These are phyloP conservation scores for Paecilomyces variotii DNA, from an alignment of 2,329 filamentous ascomycete genomes.

Conservation along the genomic window DNA sequence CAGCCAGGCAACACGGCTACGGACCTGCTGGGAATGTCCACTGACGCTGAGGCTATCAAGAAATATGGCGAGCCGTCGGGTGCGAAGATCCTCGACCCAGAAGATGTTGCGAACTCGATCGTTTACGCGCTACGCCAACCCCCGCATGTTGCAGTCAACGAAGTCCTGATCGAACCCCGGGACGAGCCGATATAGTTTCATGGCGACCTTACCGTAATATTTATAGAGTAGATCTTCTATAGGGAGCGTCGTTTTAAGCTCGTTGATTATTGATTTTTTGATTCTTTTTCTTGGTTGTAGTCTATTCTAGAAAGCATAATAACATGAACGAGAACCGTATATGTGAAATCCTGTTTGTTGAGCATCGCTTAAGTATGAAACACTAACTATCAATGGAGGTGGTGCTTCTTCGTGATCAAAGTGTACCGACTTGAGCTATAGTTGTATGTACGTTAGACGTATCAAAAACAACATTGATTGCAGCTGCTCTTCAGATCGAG, in stretches of 20 bases:
- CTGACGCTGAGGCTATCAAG: conserved; percentile 67
- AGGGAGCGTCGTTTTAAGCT: neutral
- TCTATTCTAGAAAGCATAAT: neutral
- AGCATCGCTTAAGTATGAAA: no score
- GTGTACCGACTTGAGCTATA: neutral
- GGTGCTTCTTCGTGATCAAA: no score
- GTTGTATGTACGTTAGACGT: neutral
- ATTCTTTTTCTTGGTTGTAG: neutral
- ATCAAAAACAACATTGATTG: neutral
- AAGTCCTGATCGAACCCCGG: conserved; percentile 68
- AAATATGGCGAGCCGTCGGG: conserved; percentile 70
- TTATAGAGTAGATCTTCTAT: neutral
- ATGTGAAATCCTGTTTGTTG: no score
- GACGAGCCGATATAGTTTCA: conserved; percentile 59
- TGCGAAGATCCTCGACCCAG: conserved; percentile 64
- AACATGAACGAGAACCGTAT: neutral
- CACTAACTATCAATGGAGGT: no score
- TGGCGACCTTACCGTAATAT: neutral
- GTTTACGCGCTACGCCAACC: conserved; percentile 69
- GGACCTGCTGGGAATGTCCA: conserved; percentile 65
- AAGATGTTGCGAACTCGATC: conserved; percentile 65
- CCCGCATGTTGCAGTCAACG: conserved; percentile 68
- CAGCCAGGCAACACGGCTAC: conserved; percentile 73
- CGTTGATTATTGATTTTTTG: neutral
- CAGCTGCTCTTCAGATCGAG: neutral